phyloP scores from a whole-genome alignment of 768 basidiomycete genomes.

The Mycena rosella region DNA sequence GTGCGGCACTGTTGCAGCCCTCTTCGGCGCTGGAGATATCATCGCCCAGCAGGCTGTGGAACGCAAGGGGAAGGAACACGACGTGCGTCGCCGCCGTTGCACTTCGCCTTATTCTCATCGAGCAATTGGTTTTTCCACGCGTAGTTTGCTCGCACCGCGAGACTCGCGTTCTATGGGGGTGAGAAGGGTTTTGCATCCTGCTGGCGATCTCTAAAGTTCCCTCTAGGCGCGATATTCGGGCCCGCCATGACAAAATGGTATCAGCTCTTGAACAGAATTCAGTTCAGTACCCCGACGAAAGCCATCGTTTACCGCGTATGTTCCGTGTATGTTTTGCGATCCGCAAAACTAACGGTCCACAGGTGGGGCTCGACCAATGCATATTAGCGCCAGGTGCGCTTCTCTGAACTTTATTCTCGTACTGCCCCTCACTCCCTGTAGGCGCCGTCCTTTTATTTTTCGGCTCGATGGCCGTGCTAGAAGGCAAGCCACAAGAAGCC shows the following conservation, averaged over 20 bases:
- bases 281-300: conserved; percentile 71
- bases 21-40: conserved; percentile 83
- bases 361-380: conserved; percentile 89
- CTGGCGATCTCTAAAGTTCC: not conserved
- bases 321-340: no score
- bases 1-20: conserved; percentile 70
- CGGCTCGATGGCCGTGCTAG: conserved; percentile 82
- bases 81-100: conserved; percentile 61
- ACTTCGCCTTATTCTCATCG: not conserved
- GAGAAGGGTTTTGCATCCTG: conserved; percentile 19
- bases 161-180: conserved; percentile 83
- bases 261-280: conserved; percentile 74
- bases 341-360: not conserved
- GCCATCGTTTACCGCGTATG: conserved; percentile 74
- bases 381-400: conserved; percentile 75
- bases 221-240: conserved; percentile 77
- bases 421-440: conserved; percentile 28
- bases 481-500: conserved; percentile 72
- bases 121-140: not conserved
- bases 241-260: conserved; percentile 90
- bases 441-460: conserved; percentile 67
- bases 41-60: conserved; percentile 92
- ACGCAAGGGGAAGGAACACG: conserved; percentile 76
- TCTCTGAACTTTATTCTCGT: not conserved
- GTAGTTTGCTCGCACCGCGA: conserved; percentile 71